A percentile compares a stretch with the other conserved stretches of the same genome.
These are phyloP conservation scores for Yarrowia sp. DNA, from an alignment of 805 yeast genomes.

Conservation along the genomic window DNA sequence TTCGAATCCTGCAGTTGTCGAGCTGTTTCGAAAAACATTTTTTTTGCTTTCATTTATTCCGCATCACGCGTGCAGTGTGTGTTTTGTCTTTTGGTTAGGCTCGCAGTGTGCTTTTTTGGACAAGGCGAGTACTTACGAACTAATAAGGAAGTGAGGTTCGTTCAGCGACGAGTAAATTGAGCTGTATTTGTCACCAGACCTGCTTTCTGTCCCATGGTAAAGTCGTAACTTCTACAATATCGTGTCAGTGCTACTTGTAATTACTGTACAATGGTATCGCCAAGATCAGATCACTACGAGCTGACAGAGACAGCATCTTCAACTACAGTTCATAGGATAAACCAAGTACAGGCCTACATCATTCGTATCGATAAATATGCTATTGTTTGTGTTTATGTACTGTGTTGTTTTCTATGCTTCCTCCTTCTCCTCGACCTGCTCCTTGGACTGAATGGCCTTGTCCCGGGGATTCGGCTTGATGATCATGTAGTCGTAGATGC, in stretches of 20 bases:
- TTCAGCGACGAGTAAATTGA: no score
- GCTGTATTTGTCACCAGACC: no score
- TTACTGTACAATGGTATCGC: no score
- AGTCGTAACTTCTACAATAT: no score
- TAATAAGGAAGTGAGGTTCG: no score
- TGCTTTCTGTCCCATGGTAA: no score
- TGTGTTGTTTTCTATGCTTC: not conserved
- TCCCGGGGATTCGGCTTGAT: constrained; percentile 34
- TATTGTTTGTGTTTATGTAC: constrained; percentile 1
- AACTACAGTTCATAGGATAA: no score
- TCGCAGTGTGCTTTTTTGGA: not conserved
- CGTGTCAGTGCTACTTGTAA: no score
- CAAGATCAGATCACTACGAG: no score
- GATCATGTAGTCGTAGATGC: constrained; percentile 42
- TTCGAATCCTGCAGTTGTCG: constrained; percentile 41
- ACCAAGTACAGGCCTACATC: not conserved
- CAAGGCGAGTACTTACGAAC: no score
- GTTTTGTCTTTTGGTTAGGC: not conserved
- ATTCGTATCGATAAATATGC: not conserved
- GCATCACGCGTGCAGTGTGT: not conserved
- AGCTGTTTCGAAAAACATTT: not conserved
- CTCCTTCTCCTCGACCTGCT: not conserved
- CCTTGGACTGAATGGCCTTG: not conserved
- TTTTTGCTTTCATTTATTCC: not conserved
- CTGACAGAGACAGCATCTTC: no score